Conservation (phyloP, 306 rosid genomes). For the Sindora glabra region DNA sequence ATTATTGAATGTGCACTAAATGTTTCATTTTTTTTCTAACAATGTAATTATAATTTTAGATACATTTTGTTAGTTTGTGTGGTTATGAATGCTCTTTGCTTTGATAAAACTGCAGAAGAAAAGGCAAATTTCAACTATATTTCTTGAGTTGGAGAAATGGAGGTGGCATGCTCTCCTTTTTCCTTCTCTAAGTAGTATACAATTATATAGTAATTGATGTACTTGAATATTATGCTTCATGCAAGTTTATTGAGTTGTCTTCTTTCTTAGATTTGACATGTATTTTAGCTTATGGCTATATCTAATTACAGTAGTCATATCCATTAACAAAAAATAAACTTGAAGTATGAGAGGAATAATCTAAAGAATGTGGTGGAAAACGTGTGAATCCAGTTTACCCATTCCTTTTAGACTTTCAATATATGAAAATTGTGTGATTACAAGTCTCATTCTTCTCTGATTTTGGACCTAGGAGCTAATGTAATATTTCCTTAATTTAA, state of each 20-base stretch:
- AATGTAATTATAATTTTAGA: too few species aligned
- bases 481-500: background rate
- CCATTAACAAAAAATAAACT: background rate
- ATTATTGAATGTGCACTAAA: too few species aligned
- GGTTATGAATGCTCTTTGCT: too few species aligned
- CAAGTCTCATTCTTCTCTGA: background rate
- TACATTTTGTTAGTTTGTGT: too few species aligned
- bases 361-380: background rate
- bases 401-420: background rate
- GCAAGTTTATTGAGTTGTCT: background rate
- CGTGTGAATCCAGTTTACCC: too few species aligned
- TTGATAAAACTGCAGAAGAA: too few species aligned
- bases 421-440: too few species aligned
- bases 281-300: background rate
- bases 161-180: background rate
- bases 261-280: background rate
- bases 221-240: background rate
- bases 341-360: background rate
- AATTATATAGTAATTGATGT: background rate
- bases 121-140: conserved; percentile 36
- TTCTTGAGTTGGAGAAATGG: background rate
- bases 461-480: background rate
- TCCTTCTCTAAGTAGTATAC: background rate
- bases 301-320: background rate
- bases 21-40: too few species aligned